Conservation (phyloP, 305 asterid genomes). For the Solanum hybrid region DNA sequence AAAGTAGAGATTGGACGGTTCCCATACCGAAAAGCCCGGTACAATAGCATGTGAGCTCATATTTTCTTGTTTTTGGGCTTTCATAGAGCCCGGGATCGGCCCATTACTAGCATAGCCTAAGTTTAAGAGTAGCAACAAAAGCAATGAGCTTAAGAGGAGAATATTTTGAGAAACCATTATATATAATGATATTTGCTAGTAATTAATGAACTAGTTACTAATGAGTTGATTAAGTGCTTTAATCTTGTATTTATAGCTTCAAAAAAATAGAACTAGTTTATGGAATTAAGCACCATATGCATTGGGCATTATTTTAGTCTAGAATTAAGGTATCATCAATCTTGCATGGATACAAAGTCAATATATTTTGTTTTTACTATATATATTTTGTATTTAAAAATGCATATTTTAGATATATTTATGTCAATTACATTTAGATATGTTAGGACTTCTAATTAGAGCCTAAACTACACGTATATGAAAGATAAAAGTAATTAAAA, state of each 20-base stretch:
- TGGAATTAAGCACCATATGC: not conserved
- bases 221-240: not conserved
- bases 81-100: not conserved
- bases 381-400: too few relatives aligned
- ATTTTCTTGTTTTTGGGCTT: not conserved
- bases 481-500: not conserved
- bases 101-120: not conserved
- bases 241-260: not conserved
- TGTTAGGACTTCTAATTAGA: not conserved
- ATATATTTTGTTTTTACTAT: not conserved
- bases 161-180: not conserved
- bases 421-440: not conserved
- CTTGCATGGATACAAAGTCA: not conserved
- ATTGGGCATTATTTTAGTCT: not conserved
- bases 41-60: not conserved
- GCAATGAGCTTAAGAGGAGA: not conserved
- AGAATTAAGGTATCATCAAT: not conserved
- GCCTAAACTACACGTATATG: not conserved
- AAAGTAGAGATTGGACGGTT: not conserved
- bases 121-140: not conserved
- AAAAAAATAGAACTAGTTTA: not conserved
- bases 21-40: not conserved
- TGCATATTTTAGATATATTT: not conserved
- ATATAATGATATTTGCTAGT: not conserved
- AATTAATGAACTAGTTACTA: not conserved